phyloP scores from a whole-genome alignment of 192 early-diverging fungal species.

The Backusella tarrabulga region DNA sequence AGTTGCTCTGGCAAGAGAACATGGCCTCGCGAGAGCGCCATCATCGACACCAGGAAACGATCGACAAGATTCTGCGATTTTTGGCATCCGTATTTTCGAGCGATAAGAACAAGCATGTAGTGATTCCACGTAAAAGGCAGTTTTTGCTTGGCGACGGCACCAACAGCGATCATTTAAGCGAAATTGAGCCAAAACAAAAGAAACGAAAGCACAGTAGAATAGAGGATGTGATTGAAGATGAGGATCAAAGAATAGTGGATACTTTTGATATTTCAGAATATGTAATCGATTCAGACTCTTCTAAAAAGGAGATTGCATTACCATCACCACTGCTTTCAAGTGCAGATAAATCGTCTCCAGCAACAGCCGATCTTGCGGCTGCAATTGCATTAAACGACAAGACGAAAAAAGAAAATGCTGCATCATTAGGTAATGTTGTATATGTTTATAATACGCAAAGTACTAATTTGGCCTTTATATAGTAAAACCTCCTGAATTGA shows the following conservation, averaged over 20 bases:
- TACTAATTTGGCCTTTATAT: neutral
- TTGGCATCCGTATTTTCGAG: conserved; percentile 84
- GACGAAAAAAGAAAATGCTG: conserved; percentile 14
- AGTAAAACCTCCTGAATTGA: neutral
- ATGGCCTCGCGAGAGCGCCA: conserved; percentile 72
- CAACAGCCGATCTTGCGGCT: conserved; percentile 15
- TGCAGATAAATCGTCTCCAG: conserved; percentile 7
- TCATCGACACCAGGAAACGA: conserved; percentile 85
- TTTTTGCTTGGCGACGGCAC: conserved; percentile 29
- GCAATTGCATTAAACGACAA: conserved; percentile 28
- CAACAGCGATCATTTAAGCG: neutral
- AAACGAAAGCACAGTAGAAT: conserved; percentile 8
- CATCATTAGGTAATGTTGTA: neutral
- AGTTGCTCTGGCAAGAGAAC: conserved; percentile 85
- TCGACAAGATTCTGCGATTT: conserved; percentile 93
- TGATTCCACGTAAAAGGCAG: conserved; percentile 49
- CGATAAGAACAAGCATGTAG: conserved; percentile 47
- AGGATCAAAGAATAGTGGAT: neutral
- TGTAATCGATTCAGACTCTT: conserved; percentile 2
- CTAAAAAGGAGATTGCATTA: conserved; percentile 4
- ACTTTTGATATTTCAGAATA: conserved; percentile 13
- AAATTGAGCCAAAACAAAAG: neutral
- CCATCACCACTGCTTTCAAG: neutral
- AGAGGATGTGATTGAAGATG: conserved; percentile 25
- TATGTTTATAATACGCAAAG: neutral